Evolutionary conservation across 2,329 filamentous ascomycete genomes (phyloP).

Genomic region (Penicillium sp.): DNA sequence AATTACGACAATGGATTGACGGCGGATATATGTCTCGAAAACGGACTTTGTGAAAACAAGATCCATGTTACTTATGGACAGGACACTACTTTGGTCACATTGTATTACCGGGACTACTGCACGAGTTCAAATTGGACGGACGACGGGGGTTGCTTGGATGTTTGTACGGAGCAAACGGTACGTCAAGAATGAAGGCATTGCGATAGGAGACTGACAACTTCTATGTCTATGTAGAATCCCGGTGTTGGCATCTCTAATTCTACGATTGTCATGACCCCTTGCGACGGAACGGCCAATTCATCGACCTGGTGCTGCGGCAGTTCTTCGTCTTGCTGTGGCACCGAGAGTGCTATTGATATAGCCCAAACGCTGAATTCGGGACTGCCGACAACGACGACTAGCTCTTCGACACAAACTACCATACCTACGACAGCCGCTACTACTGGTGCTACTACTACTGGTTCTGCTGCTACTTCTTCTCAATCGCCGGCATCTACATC

Average conservation of each 20-base stretch:
- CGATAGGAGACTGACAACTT: not conserved
- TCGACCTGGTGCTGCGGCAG: slow-evolving; percentile 4
- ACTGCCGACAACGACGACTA: not conserved
- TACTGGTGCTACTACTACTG: not conserved
- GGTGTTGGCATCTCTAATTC: not conserved
- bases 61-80: not conserved
- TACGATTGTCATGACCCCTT: not conserved
- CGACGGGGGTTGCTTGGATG: not conserved
- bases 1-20: not conserved
- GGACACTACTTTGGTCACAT: not conserved
- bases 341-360: not conserved
- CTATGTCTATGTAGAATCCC: slow-evolving; percentile 3
- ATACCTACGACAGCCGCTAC: not conserved
- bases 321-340: not conserved
- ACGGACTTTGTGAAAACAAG: not conserved
- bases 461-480: not conserved
- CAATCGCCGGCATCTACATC: not conserved
- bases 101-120: slow-evolving; percentile 1
- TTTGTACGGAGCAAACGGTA: slow-evolving; percentile 3
- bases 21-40: slow-evolving; percentile 1
- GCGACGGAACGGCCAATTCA: slow-evolving; percentile 8
- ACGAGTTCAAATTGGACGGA: not conserved
- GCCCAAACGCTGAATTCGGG: not conserved
- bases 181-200: not conserved
- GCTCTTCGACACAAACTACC: not conserved